Evolutionary conservation across 176 grass and related monocot genomes (phyloP), one percentile per base, ranked within the genome.

Genomic region (Hordeum marinum): DNA sequence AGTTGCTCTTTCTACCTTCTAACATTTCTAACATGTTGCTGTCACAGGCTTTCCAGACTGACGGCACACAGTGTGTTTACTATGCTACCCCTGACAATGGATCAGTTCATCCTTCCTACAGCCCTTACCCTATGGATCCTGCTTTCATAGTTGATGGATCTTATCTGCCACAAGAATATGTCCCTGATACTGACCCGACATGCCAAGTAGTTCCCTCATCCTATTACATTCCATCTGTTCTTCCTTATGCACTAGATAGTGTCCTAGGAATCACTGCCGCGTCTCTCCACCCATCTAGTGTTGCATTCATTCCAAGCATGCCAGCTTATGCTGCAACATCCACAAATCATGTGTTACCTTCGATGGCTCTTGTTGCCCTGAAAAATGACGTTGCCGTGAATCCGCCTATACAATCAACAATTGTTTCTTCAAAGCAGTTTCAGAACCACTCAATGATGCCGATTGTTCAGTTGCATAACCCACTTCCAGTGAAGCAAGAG

Each of bases 51-150:
- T 83, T 88, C 15, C 91, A 94, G 75, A n/a, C 87, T 26, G 91
- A 94, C 77, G 80, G 83, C 72, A 88, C 86, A 39, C 89, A 69
- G 34, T 92, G 79, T 21, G 1, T 99, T 20, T 99, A 94, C 82
- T 96, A 92, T 59, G 45, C 90, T 0, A 21, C 86, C 40, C 65
- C 89, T 48, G 91, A 94, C 23, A 91, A 90, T 87, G 91, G 84
- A 85, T 90, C 89, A 35, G 21, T 86, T 48, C 91, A 94, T 73
- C 42, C 90, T 60, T 74, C 89, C 34, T 99, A 89, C 78, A 94
- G 81, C 27, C 70, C 85, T 26, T 99, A 96, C 86, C 75, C 86
- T 76, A 63, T 89, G 31, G 80, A 89, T 82, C 60, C 87, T 45
- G 81, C 89, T 61, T 82, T 89, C 24, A 57, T 87, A 7, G 15